Evolutionary conservation across 805 yeast genomes (phyloP).

Genomic region (Lachancea waltii): DNA sequence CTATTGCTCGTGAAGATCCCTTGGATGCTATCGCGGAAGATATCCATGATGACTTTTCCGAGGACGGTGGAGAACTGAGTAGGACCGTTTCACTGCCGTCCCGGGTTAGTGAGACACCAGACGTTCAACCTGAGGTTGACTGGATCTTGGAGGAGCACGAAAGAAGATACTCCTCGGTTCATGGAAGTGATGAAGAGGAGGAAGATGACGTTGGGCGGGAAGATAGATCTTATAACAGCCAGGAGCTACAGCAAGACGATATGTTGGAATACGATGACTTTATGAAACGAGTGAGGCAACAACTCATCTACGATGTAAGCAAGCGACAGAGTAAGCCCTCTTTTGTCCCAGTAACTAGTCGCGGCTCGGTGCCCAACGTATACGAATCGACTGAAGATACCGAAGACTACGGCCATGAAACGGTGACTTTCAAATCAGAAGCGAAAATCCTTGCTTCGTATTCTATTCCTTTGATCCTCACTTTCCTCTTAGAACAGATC

Average conservation of each 20-base stretch:
- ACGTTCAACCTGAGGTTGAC: conserved; percentile 32
- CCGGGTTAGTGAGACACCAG: conserved; percentile 31
- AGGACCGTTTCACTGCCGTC: conserved; percentile 39
- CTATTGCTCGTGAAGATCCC: conserved; percentile 19
- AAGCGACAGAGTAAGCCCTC: conserved; percentile 22
- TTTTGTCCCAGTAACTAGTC: conserved; percentile 25
- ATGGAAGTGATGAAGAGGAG: conserved; percentile 22
- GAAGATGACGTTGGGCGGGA: conserved; percentile 10
- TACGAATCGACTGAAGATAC: conserved; percentile 25
- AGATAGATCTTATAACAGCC: background rate
- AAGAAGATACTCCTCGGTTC: conserved; percentile 32
- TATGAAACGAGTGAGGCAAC: conserved; percentile 27
- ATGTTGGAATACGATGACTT: conserved; percentile 28
- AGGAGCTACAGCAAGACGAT: conserved; percentile 9
- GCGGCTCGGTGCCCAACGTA: conserved; percentile 30
- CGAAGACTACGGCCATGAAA: conserved; percentile 29
- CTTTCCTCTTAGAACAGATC: conserved; percentile 67
- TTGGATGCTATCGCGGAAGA: conserved; percentile 23
- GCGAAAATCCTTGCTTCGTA: conserved; percentile 32
- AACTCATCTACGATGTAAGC: conserved; percentile 8
- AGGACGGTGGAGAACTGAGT: conserved; percentile 34
- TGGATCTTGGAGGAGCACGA: conserved; percentile 39
- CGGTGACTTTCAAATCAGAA: conserved; percentile 35
- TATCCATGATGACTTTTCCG: conserved; percentile 18
- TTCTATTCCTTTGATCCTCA: conserved; percentile 53